Base-by-base conservation (phyloP, 2,329 filamentous ascomycete species). In the Madurella fahalii region DNA sequence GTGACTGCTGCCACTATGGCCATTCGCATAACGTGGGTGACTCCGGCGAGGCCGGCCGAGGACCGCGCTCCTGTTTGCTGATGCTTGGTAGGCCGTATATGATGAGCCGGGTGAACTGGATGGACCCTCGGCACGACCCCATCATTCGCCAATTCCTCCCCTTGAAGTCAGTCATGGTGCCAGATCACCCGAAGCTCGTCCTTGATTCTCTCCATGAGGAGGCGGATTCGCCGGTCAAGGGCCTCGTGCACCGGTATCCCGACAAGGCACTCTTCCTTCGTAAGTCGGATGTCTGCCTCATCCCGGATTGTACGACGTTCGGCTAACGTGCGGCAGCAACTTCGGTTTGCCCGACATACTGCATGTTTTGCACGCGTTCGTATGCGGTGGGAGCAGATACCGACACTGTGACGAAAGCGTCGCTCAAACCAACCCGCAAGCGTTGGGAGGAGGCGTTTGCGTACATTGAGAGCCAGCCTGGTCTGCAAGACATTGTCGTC, bases 181-280 rank as follows among this genome's bases (percentile, higher is more conserved):
- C 74, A 0, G 79, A 86, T 58, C 82, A 85, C 60, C 76, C 78
- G 0, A 72, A 74, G 50, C 61, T 81, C n/a, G 70, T 69, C 0
- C 63, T 84, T 3, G 83, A 86, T 64, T 83, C 82, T 0, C 68
- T 86, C n/a, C 71, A 80, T 43, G 83, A 86, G 69, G 70, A 71
- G 30, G 68, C 69, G 3, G 81, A 85, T 60, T 79, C 76, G 7
- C 79, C 80, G 0, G 79, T 84, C 2, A 69, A 73, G 15, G 81
- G 80, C 0, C 66, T 86, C 2, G 80, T 86, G 2, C 82, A 85
- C 64, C 74, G 83, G n/a, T 86, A 87, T 64, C 77, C 77, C 0
- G 81, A 85, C 56, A 84, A 83, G 65, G 82, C 78, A 2, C 67
- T 86, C 5, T 84, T 86, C 52, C 69, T 86, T 31, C 76, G 82